phyloP scores from a whole-genome alignment of 1,284 basidiomycete species.

The Ceratobasidium sp. region DNA sequence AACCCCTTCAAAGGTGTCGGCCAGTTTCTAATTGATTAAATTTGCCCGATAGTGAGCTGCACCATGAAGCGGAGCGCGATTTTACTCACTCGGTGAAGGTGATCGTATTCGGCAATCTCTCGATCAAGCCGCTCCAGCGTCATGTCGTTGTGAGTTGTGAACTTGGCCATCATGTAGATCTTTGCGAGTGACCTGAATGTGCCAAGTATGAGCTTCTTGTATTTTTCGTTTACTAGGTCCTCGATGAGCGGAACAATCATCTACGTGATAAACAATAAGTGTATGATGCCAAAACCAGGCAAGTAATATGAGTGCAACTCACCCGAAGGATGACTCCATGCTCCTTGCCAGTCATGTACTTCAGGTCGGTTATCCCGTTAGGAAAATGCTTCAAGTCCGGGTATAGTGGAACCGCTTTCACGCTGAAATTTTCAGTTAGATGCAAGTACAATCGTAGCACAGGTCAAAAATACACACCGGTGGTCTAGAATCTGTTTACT shows the following conservation, averaged over 20 bases:
- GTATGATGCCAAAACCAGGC: not conserved
- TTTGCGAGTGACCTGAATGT: not conserved
- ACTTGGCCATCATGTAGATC: not conserved
- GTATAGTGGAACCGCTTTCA: not conserved
- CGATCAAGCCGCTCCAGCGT: not conserved
- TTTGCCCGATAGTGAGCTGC: no score
- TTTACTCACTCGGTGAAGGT: not conserved
- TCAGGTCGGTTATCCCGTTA: not conserved
- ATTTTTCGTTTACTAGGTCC: not conserved
- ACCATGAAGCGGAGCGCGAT: no score
- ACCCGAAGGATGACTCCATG: not conserved
- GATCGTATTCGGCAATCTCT: not conserved
- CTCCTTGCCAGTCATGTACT: not conserved
- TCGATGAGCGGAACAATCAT: not conserved
- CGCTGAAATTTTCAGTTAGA: not conserved
- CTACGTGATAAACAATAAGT: not conserved
- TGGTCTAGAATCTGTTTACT: not conserved
- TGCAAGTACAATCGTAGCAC: no score
- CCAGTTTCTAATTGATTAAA: no score
- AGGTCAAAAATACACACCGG: not conserved
- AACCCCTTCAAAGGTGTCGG: no score
- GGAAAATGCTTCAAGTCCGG: conserved; percentile 1
- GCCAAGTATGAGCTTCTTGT: not conserved
- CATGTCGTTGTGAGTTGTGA: not conserved
- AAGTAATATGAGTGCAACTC: not conserved